Conservation (phyloP, 306 rosid genomes). For the Canavalia ensiformis region DNA sequence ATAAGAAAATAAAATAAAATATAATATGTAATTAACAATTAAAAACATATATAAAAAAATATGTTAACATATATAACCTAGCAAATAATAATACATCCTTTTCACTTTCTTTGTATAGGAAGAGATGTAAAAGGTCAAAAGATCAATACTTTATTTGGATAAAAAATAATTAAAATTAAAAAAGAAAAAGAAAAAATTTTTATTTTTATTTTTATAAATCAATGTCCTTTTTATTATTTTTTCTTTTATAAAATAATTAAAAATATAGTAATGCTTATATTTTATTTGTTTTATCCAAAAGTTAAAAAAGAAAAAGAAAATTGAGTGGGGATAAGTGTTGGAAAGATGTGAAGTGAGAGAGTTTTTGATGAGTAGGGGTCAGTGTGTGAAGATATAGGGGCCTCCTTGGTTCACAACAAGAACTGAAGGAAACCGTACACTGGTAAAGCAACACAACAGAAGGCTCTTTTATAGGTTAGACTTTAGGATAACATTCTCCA, state of each 20-base stretch:
- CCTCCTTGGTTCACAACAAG: background rate
- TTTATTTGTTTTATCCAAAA: no score
- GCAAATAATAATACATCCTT: background rate
- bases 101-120: background rate
- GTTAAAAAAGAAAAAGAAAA: background rate
- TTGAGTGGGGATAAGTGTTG: background rate
- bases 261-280: no score
- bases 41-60: no score
- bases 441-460: background rate
- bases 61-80: no score
- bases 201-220: no score
- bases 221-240: no score
- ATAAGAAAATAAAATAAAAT: no score
- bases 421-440: background rate
- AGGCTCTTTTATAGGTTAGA: constrained; percentile 18
- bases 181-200: no score
- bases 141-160: no score
- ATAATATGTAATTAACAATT: no score
- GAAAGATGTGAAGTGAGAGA: background rate
- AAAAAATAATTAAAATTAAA: no score
- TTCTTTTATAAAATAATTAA: no score
- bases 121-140: background rate
- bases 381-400: background rate
- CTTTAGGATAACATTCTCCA: constrained; percentile 37
- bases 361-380: background rate